phyloP scores from a whole-genome alignment of 1,284 basidiomycete species.

The Puccinia polysora region DNA sequence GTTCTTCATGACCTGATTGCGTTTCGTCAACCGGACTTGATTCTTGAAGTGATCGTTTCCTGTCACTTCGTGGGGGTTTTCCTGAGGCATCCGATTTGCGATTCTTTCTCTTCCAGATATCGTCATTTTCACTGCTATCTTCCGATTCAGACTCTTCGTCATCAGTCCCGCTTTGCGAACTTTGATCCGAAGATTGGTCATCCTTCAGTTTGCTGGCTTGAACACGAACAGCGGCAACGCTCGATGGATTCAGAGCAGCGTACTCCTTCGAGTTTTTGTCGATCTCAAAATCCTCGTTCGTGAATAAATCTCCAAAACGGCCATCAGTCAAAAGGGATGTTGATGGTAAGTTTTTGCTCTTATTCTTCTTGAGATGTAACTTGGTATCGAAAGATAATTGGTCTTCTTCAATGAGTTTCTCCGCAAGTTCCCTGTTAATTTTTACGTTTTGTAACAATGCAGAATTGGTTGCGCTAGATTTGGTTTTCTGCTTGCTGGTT shows the following conservation, averaged over 20 bases:
- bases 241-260: constrained; percentile 84
- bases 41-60: neutral
- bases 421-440: constrained; percentile 88
- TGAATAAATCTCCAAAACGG: constrained; percentile 85
- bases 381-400: constrained; percentile 55
- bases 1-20: neutral
- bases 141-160: constrained; percentile 1
- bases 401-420: constrained; percentile 70
- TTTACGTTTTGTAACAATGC: constrained; percentile 60
- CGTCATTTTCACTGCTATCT: constrained; percentile 43
- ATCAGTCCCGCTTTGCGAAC: neutral
- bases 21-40: neutral
- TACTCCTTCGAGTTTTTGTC: constrained; percentile 83
- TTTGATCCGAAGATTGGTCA: constrained; percentile 1
- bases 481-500: constrained; percentile 60
- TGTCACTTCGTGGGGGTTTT: neutral
- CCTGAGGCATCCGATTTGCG: neutral
- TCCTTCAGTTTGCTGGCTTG: neutral
- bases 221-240: constrained; percentile 17
- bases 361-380: constrained; percentile 48
- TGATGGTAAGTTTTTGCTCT: constrained; percentile 52
- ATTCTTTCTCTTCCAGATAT: constrained; percentile 30
- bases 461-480: constrained; percentile 47
- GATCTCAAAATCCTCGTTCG: constrained; percentile 88
- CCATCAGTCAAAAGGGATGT: constrained; percentile 68